Base-by-base conservation (phyloP, 2,329 filamentous ascomycete genomes). In the Exophiala phaeomuriformis region DNA sequence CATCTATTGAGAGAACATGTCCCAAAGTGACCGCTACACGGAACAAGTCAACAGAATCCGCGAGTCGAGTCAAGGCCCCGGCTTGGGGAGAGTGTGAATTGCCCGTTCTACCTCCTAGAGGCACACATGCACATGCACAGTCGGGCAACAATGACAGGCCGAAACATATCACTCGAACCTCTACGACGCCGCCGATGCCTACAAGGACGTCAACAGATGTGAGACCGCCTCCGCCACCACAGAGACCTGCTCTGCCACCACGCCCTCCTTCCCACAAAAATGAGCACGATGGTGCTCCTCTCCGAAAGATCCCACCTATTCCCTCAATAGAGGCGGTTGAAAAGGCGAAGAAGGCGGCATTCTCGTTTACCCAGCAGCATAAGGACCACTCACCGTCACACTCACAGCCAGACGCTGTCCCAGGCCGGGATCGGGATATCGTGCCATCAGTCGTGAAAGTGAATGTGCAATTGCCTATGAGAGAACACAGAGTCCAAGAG, bases 21-120 rank as follows among this genome's bases (percentile, higher is more conserved):
- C 50, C 56, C 37, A 50, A 19, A 32, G 51, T 52, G 6, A 53
- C 52, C 8, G 49, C 58, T 27, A 53, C 49, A 41, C 53, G 62
- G 19, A 59, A 56, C 31, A 63, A 63, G 47, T 64, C 62, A 36
- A 66, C 57, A 28, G 64, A 67, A 28, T 67, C 65, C 36, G 61
- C 66, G 28, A 66, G 68, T 53, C 68, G 71, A 41, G 67, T 78
- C 45, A 74, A 75, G 61, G 77, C 80, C 4, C 81, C 81, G 6
- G 75, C 75, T 44, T 84, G 76, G 68, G 78, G 80, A 55, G 75
- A 79, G 46, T 66, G 73, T 9, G 72, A 74, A 36, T 66, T 83
- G 6, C 81, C 81, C 48, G 70, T 75, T 31, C 68, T 82, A 35
- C 79, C 79, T 46, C 73, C 76, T 1, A 80, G 76, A 61, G 67